Conservation (phyloP, 768 basidiomycete species). For the Trametes cingulata region DNA sequence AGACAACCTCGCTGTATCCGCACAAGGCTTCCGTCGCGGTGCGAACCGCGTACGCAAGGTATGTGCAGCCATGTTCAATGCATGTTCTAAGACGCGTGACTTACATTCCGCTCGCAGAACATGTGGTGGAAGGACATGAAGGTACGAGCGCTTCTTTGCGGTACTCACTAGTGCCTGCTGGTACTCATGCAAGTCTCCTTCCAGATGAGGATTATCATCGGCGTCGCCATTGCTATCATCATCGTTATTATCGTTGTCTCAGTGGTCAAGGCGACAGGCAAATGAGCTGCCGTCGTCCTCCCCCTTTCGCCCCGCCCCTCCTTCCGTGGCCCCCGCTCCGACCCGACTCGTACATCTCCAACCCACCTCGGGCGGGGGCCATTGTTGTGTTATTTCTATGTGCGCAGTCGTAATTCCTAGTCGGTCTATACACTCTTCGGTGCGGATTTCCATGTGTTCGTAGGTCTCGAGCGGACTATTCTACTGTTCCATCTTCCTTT, state of each 20-base stretch:
- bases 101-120: slow-evolving; percentile 52
- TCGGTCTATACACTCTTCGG: slow-evolving; percentile 12
- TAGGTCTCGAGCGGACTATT: slow-evolving; percentile 11
- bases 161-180: slow-evolving; percentile 21
- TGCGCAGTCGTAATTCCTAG: slow-evolving; percentile 32
- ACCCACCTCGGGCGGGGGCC: slow-evolving; percentile 19
- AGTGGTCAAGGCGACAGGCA: slow-evolving; percentile 78
- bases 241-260: slow-evolving; percentile 95
- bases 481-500: neutral
- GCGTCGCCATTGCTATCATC: slow-evolving; percentile 84
- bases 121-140: slow-evolving; percentile 99
- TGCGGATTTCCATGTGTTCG: slow-evolving; percentile 17
- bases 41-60: slow-evolving; percentile 98
- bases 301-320: slow-evolving; percentile 1
- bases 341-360: slow-evolving; percentile 20
- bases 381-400: slow-evolving; percentile 49
- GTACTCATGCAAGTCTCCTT: slow-evolving; percentile 11
- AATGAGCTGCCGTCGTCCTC: slow-evolving; percentile 19
- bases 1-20: slow-evolving; percentile 97
- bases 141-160: slow-evolving; percentile 41
- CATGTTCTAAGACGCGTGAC: neutral
- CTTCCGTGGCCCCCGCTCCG: slow-evolving; percentile 19
- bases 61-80: slow-evolving; percentile 29
- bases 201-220: slow-evolving; percentile 97
- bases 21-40: slow-evolving; percentile 97